Evolutionary conservation across 2,329 filamentous ascomycete genomes (phyloP).

Genomic region (Stylonectria norvegica): DNA sequence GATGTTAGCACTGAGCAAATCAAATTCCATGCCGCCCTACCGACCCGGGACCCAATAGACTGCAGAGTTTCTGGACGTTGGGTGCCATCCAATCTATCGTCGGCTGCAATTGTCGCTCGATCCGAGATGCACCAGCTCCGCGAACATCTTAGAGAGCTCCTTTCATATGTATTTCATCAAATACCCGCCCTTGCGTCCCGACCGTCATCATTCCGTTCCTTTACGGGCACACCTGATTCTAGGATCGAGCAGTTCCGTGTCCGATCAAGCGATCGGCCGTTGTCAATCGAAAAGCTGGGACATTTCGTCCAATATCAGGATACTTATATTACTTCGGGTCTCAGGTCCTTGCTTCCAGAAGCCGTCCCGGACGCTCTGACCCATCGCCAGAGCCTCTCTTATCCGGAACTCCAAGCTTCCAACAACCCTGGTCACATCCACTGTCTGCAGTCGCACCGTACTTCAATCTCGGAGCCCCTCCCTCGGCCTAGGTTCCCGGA

Average conservation of each 20-base stretch:
- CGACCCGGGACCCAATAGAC: too few species aligned
- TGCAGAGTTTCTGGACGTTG: too few species aligned
- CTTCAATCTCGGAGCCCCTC: conserved; percentile 22
- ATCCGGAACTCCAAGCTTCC: neutral
- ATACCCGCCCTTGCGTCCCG: too few species aligned
- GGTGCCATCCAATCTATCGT: too few species aligned
- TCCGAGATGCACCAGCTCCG: conserved; percentile 1
- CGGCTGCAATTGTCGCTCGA: too few species aligned
- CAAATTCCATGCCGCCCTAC: too few species aligned
- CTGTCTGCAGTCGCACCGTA: too few species aligned
- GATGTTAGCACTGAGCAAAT: too few species aligned
- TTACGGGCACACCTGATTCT: neutral
- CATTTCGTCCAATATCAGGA: too few species aligned
- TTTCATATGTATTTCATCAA: neutral
- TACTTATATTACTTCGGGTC: too few species aligned
- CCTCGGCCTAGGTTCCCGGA: conserved; percentile 11
- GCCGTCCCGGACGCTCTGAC: neutral
- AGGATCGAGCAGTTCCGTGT: neutral
- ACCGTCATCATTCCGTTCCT: too few species aligned
- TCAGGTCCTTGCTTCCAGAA: neutral
- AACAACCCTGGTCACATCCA: conserved; percentile 4
- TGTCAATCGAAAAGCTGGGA: too few species aligned
- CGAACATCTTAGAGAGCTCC: neutral
- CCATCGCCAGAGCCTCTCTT: neutral
- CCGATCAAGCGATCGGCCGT: neutral